These are phyloP conservation scores for Cardamine occulta DNA, from an alignment of 345 rosid genomes.

Conservation along the genomic window DNA sequence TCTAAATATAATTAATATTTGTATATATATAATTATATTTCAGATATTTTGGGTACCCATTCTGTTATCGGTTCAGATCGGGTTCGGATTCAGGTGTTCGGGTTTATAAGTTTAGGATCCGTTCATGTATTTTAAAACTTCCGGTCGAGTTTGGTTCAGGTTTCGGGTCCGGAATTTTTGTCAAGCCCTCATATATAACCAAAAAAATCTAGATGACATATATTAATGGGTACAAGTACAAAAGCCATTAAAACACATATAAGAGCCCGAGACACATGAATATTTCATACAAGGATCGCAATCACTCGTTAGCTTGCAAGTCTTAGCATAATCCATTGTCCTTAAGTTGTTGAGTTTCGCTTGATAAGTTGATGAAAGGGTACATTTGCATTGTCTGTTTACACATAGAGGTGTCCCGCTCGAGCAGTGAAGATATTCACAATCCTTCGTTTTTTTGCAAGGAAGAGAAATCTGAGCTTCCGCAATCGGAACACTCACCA, in stretches of 20 bases:
- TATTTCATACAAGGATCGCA: slow-evolving; percentile 13
- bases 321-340: neutral
- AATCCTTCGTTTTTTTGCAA: slow-evolving; percentile 20
- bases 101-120: no score
- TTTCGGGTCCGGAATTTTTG: no score
- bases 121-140: no score
- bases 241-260: neutral
- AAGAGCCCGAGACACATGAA: neutral
- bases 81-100: no score
- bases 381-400: slow-evolving; percentile 21
- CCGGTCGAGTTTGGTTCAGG: no score
- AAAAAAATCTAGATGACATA: no score
- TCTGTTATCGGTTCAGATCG: no score
- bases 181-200: no score
- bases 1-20: no score
- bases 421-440: slow-evolving; percentile 15
- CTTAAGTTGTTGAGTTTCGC: neutral
- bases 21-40: no score
- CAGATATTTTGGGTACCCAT: no score
- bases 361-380: neutral
- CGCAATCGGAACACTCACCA: neutral
- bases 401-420: slow-evolving; percentile 6
- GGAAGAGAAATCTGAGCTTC: slow-evolving; percentile 26
- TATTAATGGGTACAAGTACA: slow-evolving; percentile 9
- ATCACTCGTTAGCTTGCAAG: slow-evolving; percentile 15